phyloP scores from a whole-genome alignment of 2,329 filamentous ascomycete species.

The Diaporthe australafricana region DNA sequence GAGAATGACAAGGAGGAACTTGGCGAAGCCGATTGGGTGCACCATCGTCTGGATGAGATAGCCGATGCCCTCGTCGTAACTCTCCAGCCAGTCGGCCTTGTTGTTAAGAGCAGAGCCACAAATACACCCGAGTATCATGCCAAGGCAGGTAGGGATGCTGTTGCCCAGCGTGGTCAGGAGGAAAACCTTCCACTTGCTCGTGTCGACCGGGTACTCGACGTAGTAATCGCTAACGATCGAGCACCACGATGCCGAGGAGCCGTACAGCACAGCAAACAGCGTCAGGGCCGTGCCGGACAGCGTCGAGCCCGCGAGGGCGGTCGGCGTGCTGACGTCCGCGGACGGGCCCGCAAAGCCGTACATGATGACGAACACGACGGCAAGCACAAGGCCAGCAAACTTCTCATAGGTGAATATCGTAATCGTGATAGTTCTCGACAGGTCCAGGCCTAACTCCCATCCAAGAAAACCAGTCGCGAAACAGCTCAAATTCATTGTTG shows the following conservation, averaged over 20 bases:
- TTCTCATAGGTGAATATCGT: constrained; percentile 61
- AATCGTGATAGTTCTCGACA: constrained; percentile 57
- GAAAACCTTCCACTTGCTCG: constrained; percentile 59
- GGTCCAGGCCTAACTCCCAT: constrained; percentile 58
- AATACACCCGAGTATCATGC: constrained; percentile 58
- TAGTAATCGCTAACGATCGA: constrained; percentile 59
- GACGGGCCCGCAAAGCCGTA: constrained; percentile 57
- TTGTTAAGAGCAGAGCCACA: constrained; percentile 56
- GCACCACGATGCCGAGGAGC: constrained; percentile 61
- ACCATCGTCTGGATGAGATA: constrained; percentile 58
- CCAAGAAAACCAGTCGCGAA: constrained; percentile 65
- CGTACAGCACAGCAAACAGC: constrained; percentile 59
- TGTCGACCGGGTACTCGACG: constrained; percentile 59
- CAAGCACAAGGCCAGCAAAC: constrained; percentile 61
- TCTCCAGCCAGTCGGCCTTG: constrained; percentile 51
- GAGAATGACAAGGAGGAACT: constrained; percentile 52
- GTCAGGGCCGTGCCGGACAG: constrained; percentile 54
- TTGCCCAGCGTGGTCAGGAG: constrained; percentile 60
- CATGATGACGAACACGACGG: constrained; percentile 61
- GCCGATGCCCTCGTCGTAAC: constrained; percentile 56
- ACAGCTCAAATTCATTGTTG: constrained; percentile 63
- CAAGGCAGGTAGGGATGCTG: constrained; percentile 59
- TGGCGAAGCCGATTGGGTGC: constrained; percentile 58
- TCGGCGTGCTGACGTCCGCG: constrained; percentile 52
- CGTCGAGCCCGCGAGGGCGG: constrained; percentile 49